phyloP scores from a whole-genome alignment of 345 rosid species.

The Brassica rapa region DNA sequence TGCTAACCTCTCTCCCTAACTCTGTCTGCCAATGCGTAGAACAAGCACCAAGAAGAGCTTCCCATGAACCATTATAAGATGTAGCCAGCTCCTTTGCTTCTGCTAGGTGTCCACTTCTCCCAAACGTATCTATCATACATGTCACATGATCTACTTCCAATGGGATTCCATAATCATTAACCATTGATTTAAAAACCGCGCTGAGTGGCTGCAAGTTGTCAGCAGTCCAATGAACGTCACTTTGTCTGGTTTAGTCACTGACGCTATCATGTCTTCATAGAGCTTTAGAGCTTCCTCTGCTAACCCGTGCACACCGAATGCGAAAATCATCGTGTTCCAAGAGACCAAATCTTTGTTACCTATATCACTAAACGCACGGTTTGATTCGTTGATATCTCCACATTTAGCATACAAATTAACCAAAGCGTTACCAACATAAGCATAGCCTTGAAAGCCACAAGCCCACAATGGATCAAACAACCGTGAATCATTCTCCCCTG shows the following conservation, averaged over 20 bases:
- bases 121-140: constrained; percentile 82
- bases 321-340: constrained; percentile 77
- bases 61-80: constrained; percentile 41
- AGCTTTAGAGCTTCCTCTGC: constrained; percentile 56
- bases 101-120: constrained; percentile 60
- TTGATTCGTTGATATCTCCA: constrained; percentile 59
- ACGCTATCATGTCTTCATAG: constrained; percentile 57
- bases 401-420: constrained; percentile 81
- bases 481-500: constrained; percentile 75
- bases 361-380: constrained; percentile 54
- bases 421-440: constrained; percentile 68
- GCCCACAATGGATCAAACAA: constrained; percentile 42
- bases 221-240: constrained; percentile 72
- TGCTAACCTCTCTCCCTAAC: constrained; percentile 49
- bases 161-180: constrained; percentile 45
- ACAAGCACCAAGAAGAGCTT: constrained; percentile 65
- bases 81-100: constrained; percentile 57
- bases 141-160: constrained; percentile 61
- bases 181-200: constrained; percentile 49
- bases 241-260: constrained; percentile 63
- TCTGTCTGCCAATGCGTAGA: constrained; percentile 45
- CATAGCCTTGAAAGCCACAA: constrained; percentile 54
- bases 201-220: constrained; percentile 79
- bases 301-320: constrained; percentile 67
- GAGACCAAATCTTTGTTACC: constrained; percentile 63